Evolutionary conservation across 2,329 filamentous ascomycete genomes (phyloP), one percentile per base, ranked within the genome.

Genomic region (Ophiosphaerella korrae): DNA sequence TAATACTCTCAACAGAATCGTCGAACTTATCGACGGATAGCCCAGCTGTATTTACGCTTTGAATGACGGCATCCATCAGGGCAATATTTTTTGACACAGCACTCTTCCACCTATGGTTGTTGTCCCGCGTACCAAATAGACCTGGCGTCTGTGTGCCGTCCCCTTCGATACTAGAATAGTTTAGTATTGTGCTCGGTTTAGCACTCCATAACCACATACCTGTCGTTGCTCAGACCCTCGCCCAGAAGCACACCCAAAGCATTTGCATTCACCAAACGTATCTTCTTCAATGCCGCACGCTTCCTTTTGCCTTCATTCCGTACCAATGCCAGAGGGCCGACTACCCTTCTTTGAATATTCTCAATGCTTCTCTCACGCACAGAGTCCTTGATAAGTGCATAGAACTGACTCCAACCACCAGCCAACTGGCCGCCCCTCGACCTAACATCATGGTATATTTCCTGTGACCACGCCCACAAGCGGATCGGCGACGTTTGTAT

Each of bases 161-260:
- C 35, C 87, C 83, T 13, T 87, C 84, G 24, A 82, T 77, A 37
- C 82, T 82, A 61, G 90, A 86, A 26, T n/a, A 9, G 13, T 35
- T 66, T 26, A 66, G 56, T 7, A 13, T 9, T 16, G 11, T 24
- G 9, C 37, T 23, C n/a, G 32, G 6, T 21, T 5, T 16, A 24
- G n/a, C 13, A 7, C 5, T 11, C n/a, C 2, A 12, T 26, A 9
- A 21, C 34, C 6, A n/a, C 43, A 16, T 58, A 68, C 68, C 62
- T 79, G 54, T 80, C 78, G 41, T 79, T 79, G 42, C 85, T 86
- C 41, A 97, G 77, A 2, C 90, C 92, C 68, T 96, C 91, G 48
- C 93, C 90, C 61, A 97, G 87, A 23, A 99, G 78, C 4, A 97
- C 84, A 13, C 94, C 94, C 3, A 97, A 80, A 1, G 90, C 90